Evolutionary conservation across 805 yeast genomes (phyloP), one percentile per base, ranked within the genome.

Genomic region (Saccharomycopsis fibuligera): DNA sequence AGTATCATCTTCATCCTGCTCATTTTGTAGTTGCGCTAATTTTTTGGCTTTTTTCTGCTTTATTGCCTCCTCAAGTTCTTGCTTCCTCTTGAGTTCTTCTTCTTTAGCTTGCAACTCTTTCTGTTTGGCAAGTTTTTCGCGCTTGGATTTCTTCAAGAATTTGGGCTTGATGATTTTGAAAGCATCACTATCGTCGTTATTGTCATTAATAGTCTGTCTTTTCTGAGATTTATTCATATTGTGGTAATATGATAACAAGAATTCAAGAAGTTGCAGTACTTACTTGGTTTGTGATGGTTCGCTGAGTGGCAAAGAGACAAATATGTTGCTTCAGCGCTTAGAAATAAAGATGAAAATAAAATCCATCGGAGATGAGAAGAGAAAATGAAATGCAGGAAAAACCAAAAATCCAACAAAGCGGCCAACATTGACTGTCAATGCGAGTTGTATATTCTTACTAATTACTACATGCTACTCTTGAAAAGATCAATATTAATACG

Each of bases 1-100:
- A 0, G 68, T 22, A 38, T 30, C 22, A 19, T 27, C 14, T 35
- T 56, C 5, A n/a, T 54, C 49, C 3, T 41, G 50, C 4, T 48
- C 37, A 16, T 56, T 55, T 16, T 47, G 44, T n/a, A 41, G 35
- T 21, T 19, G 25, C 31, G 3, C 23, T 17, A 45, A 35, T 25
- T 39, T 45, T 17, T 31, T 36, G 33, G 43, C 39, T 35, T 49
- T 35, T 23, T 33, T 45, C 17, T n/a, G 27, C 30, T 38, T 29
- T 37, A 37, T 48, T 53, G 39, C 52, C 46, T 38, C 41, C 16
- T 9, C 29, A 31, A 41, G 38, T 25, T 19, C 43, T 41, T 36
- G 41, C 30, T 38, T 51, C 37, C 44, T 51, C 50, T 42, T 35
- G 8, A 10, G 8, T 12, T 44, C 36, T 35, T 44, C 39, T 29